Conservation (phyloP, 2,329 filamentous ascomycete genomes). For the Magnaporthiopsis rhizophila region DNA sequence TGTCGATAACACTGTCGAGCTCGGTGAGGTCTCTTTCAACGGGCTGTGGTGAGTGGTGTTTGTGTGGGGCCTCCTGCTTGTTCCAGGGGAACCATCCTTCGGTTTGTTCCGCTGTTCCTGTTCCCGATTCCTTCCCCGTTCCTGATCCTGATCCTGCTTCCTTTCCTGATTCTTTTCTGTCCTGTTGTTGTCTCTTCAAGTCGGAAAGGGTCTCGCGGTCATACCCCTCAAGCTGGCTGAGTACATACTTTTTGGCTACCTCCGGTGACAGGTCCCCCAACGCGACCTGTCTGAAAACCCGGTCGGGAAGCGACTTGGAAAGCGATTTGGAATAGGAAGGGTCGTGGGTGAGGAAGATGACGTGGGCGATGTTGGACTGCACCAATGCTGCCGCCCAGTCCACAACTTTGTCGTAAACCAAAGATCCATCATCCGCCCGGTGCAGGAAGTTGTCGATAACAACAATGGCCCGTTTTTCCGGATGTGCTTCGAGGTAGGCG, state of each 20-base stretch:
- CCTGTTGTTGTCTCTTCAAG: conserved; percentile 22
- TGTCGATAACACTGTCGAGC: conserved; percentile 72
- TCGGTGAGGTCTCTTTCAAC: conserved; percentile 47
- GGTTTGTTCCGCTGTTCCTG: conserved; percentile 7
- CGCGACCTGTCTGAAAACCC: conserved; percentile 79
- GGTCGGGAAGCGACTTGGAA: conserved; percentile 78
- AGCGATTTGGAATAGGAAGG: conserved; percentile 82
- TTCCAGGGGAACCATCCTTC: neutral
- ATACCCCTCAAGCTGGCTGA: conserved; percentile 63
- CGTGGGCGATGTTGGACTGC: conserved; percentile 82
- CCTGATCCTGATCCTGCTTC: conserved; percentile 14
- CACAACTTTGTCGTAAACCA: conserved; percentile 72
- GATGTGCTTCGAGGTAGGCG: conserved; percentile 83
- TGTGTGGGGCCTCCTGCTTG: neutral
- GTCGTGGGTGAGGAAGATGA: conserved; percentile 89
- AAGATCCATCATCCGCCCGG: conserved; percentile 55
- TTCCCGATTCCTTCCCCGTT: conserved; percentile 13
- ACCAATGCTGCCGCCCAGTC: conserved; percentile 87
- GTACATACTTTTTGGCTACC: conserved; percentile 83
- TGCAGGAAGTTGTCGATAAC: conserved; percentile 89
- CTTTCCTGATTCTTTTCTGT: conserved; percentile 14
- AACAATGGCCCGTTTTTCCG: conserved; percentile 72
- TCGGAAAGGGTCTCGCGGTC: conserved; percentile 18
- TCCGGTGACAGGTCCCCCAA: conserved; percentile 81
- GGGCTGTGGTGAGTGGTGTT: neutral